Conservation (phyloP, 1,284 basidiomycete genomes). For the Cryptococcus maquisensis region DNA sequence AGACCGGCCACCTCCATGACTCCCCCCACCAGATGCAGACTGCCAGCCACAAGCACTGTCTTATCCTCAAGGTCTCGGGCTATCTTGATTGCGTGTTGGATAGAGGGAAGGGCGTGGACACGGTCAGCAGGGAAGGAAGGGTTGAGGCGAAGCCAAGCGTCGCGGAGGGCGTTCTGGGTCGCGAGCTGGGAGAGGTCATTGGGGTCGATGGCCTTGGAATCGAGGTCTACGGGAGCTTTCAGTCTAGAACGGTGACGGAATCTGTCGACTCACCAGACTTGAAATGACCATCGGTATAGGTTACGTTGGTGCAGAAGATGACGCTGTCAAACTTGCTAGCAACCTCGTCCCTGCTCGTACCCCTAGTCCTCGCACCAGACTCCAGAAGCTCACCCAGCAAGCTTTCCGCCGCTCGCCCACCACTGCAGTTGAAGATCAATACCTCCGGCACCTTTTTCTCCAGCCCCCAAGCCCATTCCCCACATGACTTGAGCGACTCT, state of each 20-base stretch:
- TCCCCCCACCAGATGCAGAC: slow-evolving; percentile 91
- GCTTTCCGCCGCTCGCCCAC: slow-evolving; percentile 70
- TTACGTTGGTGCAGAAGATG: slow-evolving; percentile 94
- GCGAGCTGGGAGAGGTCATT: slow-evolving; percentile 64
- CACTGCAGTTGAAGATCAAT: slow-evolving; percentile 94
- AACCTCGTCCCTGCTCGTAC: slow-evolving; percentile 50
- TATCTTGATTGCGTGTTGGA: slow-evolving; percentile 76
- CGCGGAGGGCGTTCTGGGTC: slow-evolving; percentile 69
- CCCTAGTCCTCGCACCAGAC: slow-evolving; percentile 26
- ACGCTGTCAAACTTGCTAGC: slow-evolving; percentile 67
- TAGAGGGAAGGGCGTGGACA: slow-evolving; percentile 76
- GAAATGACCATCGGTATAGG: slow-evolving; percentile 80
- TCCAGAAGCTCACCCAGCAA: slow-evolving; percentile 63
- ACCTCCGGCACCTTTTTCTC: slow-evolving; percentile 51
- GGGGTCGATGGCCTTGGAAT: slow-evolving; percentile 62
- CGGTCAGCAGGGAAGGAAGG: slow-evolving; percentile 59
- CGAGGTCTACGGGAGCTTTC: slow-evolving; percentile 59
- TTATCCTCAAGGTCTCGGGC: slow-evolving; percentile 50
- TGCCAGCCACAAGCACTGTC: slow-evolving; percentile 84
- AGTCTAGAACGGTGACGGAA: too few relatives aligned
- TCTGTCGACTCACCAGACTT: slow-evolving; percentile 75
- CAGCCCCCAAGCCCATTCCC: slow-evolving; percentile 62
- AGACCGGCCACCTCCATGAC: slow-evolving; percentile 84
- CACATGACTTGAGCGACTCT: slow-evolving; percentile 82
- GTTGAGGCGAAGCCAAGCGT: slow-evolving; percentile 65